These are phyloP conservation scores for Phytophthora chlamydospora DNA, from an alignment of 352 stramenopile genomes.

Conservation along the genomic window DNA sequence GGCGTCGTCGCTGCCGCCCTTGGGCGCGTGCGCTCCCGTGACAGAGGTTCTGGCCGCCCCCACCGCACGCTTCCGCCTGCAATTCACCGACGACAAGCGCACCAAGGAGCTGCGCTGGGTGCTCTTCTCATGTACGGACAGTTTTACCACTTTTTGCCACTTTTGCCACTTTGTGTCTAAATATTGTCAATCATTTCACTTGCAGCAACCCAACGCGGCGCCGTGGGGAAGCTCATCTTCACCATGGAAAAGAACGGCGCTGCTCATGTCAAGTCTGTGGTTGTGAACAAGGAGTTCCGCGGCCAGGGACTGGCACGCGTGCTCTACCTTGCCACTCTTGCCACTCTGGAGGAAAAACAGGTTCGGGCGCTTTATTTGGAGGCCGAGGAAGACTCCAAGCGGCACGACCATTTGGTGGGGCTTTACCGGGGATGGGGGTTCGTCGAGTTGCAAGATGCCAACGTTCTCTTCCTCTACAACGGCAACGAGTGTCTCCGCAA, in stretches of 20 bases:
- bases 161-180: no score
- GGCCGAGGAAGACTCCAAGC: slow-evolving; percentile 70
- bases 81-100: slow-evolving; percentile 69
- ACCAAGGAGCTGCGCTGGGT: slow-evolving; percentile 86
- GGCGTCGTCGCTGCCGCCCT: slow-evolving; percentile 3
- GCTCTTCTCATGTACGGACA: slow-evolving; percentile 63
- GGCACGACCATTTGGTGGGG: slow-evolving; percentile 65
- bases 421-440: slow-evolving; percentile 83
- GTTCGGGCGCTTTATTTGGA: slow-evolving; percentile 63
- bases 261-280: slow-evolving; percentile 82
- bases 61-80: slow-evolving; percentile 64
- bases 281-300: slow-evolving; percentile 71
- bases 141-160: no score
- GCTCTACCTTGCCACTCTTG: slow-evolving; percentile 76
- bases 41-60: slow-evolving; percentile 50
- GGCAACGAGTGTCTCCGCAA: slow-evolving; percentile 86
- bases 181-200: neutral
- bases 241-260: slow-evolving; percentile 61
- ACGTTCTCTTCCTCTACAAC: slow-evolving; percentile 86
- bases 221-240: slow-evolving; percentile 84
- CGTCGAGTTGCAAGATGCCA: slow-evolving; percentile 50
- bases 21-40: slow-evolving; percentile 45
- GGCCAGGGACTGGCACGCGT: slow-evolving; percentile 74
- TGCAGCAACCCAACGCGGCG: slow-evolving; percentile 56
- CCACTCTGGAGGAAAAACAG: slow-evolving; percentile 63